Evolutionary conservation across 805 yeast species (phyloP), one percentile per base, ranked within the genome.

Genomic region (Teunomyces aglyptinius): DNA sequence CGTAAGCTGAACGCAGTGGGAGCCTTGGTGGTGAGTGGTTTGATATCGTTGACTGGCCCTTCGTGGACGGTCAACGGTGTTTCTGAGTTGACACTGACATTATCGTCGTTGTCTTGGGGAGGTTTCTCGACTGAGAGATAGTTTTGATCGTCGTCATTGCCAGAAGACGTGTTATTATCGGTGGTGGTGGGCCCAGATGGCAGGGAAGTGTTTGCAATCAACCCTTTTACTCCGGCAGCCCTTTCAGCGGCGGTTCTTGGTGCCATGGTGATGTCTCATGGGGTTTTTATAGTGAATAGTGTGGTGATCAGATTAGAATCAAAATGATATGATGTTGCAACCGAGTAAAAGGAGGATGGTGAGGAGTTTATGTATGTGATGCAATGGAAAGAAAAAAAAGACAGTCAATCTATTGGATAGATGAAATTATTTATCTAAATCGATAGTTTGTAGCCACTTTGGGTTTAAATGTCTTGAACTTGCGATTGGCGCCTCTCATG

Each of bases 161-260:
- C 12, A 7, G 33, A 31, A 15, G 33, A 13, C 18, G 34, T 3
- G 18, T 7, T 13, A 38, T 20, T 12, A 27, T 16, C n/a, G 38
- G 26, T 3, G 40, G 28, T 41, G 58, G 50, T 6, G 63, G 61
- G 6, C 59, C 50, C 33, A 8, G 51, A 41, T 29, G 48, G 34
- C 12, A 33, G 29, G 16, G 33, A 24, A 35, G 28, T 18, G 35
- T 33, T 26, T 22, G 47, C 16, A 20, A 22, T 13, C 39, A 36
- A 36, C 16, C 24, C 39, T n/a, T 20, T 26, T 29, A 45, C 28
- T 24, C 36, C 26, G 40, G 43, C 31, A 24, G 34, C 28, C 41
- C 45, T 40, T 24, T 50, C 52, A 19, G 43, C 43, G 24, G 53
- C 44, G 3, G 48, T 49, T 29, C 28, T 32, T 8, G 51, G 53